Conservation (phyloP, 1,284 basidiomycete species). For the Apiotrichum mycotoxinovorans region DNA sequence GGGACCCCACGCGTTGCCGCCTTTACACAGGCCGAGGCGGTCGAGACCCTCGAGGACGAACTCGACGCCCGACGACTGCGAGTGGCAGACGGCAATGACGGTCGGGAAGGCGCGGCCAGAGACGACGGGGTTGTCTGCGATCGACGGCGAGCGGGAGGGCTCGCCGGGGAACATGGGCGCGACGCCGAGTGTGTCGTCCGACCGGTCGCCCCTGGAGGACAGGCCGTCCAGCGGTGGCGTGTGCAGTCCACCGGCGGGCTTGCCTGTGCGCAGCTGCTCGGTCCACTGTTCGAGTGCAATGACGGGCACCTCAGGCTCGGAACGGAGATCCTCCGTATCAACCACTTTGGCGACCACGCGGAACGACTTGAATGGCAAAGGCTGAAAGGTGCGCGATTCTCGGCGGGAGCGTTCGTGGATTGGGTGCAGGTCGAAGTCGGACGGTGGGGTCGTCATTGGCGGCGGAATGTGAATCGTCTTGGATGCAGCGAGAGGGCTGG, state of each 20-base stretch:
- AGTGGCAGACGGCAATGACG: conserved; percentile 50
- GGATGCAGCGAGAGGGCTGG: conserved; percentile 1
- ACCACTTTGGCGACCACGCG: conserved; percentile 47
- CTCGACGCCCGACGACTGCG: conserved; percentile 46
- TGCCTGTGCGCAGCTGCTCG: conserved; percentile 22
- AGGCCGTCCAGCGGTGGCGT: conserved; percentile 14
- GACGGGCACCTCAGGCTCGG: conserved; percentile 25
- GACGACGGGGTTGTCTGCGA: conserved; percentile 2
- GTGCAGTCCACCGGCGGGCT: conserved; percentile 11
- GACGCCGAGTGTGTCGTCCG: neutral
- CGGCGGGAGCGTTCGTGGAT: neutral
- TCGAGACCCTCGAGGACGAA: conserved; percentile 50
- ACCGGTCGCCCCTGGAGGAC: too few species aligned
- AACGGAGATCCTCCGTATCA: conserved; percentile 37
- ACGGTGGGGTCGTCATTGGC: conserved; percentile 11
- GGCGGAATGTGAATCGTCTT: conserved; percentile 13
- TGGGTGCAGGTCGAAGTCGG: conserved; percentile 1
- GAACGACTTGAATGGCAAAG: conserved; percentile 46
- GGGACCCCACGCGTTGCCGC: conserved; percentile 49
- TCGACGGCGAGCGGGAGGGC: conserved; percentile 6
- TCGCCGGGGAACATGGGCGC: neutral
- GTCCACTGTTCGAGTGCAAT: conserved; percentile 25
- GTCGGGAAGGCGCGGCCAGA: conserved; percentile 45
- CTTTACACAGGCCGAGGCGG: conserved; percentile 46
- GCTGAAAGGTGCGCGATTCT: conserved; percentile 23